These are phyloP conservation scores for Stachybotrys elegans DNA, from an alignment of 2,329 filamentous ascomycete species.

Conservation along the genomic window DNA sequence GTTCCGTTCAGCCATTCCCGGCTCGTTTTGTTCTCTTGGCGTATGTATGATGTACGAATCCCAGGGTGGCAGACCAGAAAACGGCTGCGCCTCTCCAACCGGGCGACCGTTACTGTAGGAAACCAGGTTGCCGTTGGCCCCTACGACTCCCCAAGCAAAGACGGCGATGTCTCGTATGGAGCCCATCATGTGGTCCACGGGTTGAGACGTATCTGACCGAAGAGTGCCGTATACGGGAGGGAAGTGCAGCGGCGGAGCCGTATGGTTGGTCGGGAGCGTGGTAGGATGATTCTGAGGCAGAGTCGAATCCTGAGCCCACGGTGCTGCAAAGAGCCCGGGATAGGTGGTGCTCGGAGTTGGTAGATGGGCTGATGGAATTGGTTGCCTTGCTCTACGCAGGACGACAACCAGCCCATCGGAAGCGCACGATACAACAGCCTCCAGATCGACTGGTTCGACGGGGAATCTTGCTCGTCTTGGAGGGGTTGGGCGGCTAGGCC, in stretches of 20 bases:
- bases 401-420: slow-evolving; percentile 84
- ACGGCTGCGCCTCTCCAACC: slow-evolving; percentile 56
- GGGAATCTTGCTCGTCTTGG: slow-evolving; percentile 9
- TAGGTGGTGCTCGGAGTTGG: slow-evolving; percentile 42
- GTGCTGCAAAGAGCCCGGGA: slow-evolving; percentile 71
- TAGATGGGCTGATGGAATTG: slow-evolving; percentile 54
- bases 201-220: slow-evolving; percentile 46
- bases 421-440: slow-evolving; percentile 87
- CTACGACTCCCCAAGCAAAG: slow-evolving; percentile 79
- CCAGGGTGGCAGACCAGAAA: slow-evolving; percentile 20
- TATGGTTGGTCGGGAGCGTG: slow-evolving; percentile 26
- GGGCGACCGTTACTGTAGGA: slow-evolving; percentile 59
- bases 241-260: slow-evolving; percentile 36
- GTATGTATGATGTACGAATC: slow-evolving; percentile 13
- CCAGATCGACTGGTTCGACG: slow-evolving; percentile 60
- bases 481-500: background rate
- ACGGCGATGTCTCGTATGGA: slow-evolving; percentile 80
- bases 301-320: slow-evolving; percentile 69
- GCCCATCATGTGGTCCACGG: slow-evolving; percentile 63
- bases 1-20: too few species aligned
- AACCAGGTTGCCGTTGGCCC: slow-evolving; percentile 72
- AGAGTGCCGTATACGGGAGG: slow-evolving; percentile 37
- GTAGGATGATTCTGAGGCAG: slow-evolving; percentile 30
- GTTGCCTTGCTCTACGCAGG: slow-evolving; percentile 66
- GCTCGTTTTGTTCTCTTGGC: too few species aligned